These are phyloP conservation scores for Croton laevigatus DNA, from an alignment of 441 rosid species.

Conservation along the genomic window DNA sequence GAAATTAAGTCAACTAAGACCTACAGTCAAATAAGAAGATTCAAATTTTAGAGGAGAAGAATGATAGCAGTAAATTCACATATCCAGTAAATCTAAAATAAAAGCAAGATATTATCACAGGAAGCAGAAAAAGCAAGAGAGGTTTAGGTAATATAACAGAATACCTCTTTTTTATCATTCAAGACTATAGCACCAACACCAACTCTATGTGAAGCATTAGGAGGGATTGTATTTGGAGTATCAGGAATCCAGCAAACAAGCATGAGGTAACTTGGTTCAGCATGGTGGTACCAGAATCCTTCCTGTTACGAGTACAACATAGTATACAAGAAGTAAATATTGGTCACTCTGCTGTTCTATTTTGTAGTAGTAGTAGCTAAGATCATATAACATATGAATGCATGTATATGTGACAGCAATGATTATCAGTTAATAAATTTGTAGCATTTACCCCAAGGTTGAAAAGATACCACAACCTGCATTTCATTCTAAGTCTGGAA, in stretches of 20 bases:
- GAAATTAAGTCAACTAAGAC: neutral
- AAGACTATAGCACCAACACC: constrained; percentile 70
- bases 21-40: neutral
- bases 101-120: constrained; percentile 1
- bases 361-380: neutral
- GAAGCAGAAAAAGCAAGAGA: constrained; percentile 13
- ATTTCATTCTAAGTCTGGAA: neutral
- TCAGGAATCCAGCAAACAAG: constrained; percentile 85
- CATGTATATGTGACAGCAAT: neutral
- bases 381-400: neutral
- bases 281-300: constrained; percentile 83
- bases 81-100: neutral
- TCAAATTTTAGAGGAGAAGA: neutral
- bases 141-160: neutral
- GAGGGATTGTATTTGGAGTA: constrained; percentile 61
- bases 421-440: neutral
- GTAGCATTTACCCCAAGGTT: neutral
- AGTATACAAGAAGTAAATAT: neutral
- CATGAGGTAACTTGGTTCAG: constrained; percentile 80
- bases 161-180: constrained; percentile 73
- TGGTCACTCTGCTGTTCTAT: neutral
- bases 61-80: neutral
- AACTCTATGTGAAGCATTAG: constrained; percentile 78
- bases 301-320: constrained; percentile 41
- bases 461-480: neutral